These are phyloP conservation scores for Angomonas ambiguus DNA, from an alignment of 208 protist genomes.

Conservation along the genomic window DNA sequence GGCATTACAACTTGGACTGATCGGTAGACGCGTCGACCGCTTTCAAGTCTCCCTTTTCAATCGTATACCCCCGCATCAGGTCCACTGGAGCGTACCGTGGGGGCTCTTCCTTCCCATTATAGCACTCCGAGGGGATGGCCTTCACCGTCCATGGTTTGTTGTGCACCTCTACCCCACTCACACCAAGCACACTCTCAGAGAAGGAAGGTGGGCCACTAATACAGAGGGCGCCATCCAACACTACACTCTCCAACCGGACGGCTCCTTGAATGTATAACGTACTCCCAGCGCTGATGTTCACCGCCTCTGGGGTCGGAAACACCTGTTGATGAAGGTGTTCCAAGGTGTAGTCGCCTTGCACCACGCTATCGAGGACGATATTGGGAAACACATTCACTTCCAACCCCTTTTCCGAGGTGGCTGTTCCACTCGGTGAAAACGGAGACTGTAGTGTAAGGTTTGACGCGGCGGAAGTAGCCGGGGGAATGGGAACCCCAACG, in stretches of 20 bases:
- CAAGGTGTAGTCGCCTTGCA: constrained; percentile 16
- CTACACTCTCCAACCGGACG: constrained; percentile 66
- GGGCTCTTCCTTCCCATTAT: constrained; percentile 44
- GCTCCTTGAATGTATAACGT: constrained; percentile 68
- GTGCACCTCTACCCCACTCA: not conserved
- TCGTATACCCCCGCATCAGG: constrained; percentile 74
- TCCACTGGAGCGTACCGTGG: constrained; percentile 61
- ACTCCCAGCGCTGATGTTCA: constrained; percentile 50
- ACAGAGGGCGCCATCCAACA: constrained; percentile 59
- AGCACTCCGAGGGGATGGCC: constrained; percentile 23
- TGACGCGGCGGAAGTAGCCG: too few species aligned
- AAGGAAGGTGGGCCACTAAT: constrained; percentile 40
- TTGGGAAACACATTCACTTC: constrained; percentile 36
- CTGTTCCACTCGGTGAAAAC: too few species aligned
- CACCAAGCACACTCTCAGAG: not conserved
- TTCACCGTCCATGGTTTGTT: constrained; percentile 39
- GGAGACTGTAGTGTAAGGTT: too few species aligned
- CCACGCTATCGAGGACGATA: constrained; percentile 30
- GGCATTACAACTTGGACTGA: constrained; percentile 1
- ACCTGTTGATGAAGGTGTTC: constrained; percentile 25
- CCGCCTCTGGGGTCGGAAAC: constrained; percentile 48
- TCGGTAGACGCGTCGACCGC: constrained; percentile 15
- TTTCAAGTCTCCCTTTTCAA: constrained; percentile 36
- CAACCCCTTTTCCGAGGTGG: constrained; percentile 6
- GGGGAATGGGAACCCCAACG: constrained; percentile 33